These are phyloP conservation scores for Pelargonium myrrhifolium DNA, from an alignment of 441 rosid species.

Conservation along the genomic window DNA sequence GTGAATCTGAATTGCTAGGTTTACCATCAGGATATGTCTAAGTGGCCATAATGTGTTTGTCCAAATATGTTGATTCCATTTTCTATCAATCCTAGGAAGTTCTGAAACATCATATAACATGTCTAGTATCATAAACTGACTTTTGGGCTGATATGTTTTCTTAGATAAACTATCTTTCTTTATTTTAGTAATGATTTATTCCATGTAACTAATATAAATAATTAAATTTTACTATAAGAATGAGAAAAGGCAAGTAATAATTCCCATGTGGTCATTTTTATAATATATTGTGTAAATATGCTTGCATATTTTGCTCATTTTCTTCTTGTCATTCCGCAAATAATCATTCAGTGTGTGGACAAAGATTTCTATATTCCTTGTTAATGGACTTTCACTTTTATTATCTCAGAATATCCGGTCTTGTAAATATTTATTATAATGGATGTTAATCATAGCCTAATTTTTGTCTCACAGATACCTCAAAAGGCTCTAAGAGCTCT, in stretches of 20 bases:
- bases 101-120: too few relatives aligned
- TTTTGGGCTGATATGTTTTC: too few relatives aligned
- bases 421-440: conserved; percentile 7
- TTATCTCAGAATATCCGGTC: not conserved
- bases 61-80: too few relatives aligned
- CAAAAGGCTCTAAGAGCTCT: conserved; percentile 33
- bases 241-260: not conserved
- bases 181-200: not conserved
- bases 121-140: too few relatives aligned
- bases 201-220: not conserved
- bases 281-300: not conserved
- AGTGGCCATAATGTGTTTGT: too few relatives aligned
- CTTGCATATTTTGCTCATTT: not conserved
- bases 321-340: not conserved
- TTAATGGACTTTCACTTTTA: not conserved
- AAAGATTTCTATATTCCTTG: not conserved
- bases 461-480: conserved; percentile 42
- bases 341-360: not conserved
- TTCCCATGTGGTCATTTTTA: not conserved
- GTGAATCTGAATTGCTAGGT: too few relatives aligned
- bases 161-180: too few relatives aligned
- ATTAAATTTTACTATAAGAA: not conserved
- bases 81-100: too few relatives aligned
- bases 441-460: not conserved
- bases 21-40: too few relatives aligned